Conservation (phyloP, 352 stramenopile species). For the Elongisporangium prolatum region DNA sequence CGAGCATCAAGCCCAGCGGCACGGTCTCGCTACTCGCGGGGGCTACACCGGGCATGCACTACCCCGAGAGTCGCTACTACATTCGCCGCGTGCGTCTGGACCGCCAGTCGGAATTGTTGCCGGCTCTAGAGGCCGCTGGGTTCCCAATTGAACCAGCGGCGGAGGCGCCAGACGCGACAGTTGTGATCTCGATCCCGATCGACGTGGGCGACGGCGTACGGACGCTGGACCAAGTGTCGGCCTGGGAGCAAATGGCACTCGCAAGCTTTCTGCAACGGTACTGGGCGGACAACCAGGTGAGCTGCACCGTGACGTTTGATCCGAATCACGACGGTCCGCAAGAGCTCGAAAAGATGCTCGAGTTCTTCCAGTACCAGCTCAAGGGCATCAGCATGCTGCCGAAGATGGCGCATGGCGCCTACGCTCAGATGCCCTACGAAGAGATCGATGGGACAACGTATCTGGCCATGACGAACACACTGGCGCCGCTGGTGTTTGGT, state of each 20-base stretch:
- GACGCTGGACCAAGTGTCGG: constrained; percentile 78
- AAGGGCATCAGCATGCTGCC: constrained; percentile 91
- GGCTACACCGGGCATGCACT: constrained; percentile 92
- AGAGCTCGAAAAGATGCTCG: constrained; percentile 78
- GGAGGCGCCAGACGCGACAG: constrained; percentile 54
- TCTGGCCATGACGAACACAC: constrained; percentile 27
- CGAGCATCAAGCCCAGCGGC: constrained; percentile 87
- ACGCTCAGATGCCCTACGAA: constrained; percentile 92
- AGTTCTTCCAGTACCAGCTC: constrained; percentile 94
- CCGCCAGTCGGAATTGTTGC: constrained; percentile 76
- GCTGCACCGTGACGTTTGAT: constrained; percentile 93
- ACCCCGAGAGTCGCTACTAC: constrained; percentile 91
- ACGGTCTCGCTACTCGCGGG: constrained; percentile 91
- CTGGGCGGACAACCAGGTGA: constrained; percentile 95
- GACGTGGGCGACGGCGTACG: constrained; percentile 84
- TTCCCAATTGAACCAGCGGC: constrained; percentile 76
- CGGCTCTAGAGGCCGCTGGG: constrained; percentile 58
- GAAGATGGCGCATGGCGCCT: constrained; percentile 70
- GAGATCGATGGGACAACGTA: constrained; percentile 79
- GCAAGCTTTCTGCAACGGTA: constrained; percentile 91
- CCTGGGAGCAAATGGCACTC: constrained; percentile 92
- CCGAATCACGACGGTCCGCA: constrained; percentile 64
- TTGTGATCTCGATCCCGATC: constrained; percentile 91
- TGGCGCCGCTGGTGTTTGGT: constrained; percentile 41
- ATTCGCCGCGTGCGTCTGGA: constrained; percentile 87